These are phyloP conservation scores for Breviolum minutum DNA, from an alignment of 73 alveolate species.

Conservation along the genomic window DNA sequence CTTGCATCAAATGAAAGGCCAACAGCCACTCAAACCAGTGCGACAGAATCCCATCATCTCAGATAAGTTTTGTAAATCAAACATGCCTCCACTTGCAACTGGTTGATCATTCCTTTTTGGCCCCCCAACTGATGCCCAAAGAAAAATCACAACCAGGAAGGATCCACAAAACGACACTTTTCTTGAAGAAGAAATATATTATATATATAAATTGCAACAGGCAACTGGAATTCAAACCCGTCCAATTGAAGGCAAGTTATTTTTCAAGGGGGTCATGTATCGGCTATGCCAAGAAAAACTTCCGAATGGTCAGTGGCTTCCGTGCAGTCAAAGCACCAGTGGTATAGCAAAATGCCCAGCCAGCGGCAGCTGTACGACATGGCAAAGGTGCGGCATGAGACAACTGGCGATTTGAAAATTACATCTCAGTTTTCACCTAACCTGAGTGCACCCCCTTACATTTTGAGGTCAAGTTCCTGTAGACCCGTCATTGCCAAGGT, in stretches of 20 bases:
- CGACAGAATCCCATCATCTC: too few relatives aligned
- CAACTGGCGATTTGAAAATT: background rate
- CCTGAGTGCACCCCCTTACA: too few relatives aligned
- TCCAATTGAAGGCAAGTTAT: background rate
- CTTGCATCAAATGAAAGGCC: too few relatives aligned
- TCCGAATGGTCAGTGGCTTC: background rate
- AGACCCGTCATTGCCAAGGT: too few relatives aligned
- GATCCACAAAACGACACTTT: background rate
- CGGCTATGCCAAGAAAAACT: background rate
- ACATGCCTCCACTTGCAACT: too few relatives aligned
- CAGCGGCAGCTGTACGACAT: constrained; percentile 7
- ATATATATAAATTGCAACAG: background rate
- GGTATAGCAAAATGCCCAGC: constrained; percentile 27
- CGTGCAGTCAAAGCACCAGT: background rate
- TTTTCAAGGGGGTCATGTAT: background rate
- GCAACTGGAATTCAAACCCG: background rate
- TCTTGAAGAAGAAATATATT: background rate
- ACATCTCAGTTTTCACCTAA: too few relatives aligned
- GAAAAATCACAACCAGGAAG: too few relatives aligned
- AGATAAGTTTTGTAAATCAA: too few relatives aligned
- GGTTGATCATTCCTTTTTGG: too few relatives aligned
- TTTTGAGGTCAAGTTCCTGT: too few relatives aligned
- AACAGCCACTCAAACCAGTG: too few relatives aligned
- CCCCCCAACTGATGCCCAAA: too few relatives aligned
- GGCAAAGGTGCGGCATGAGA: constrained; percentile 34